These are phyloP conservation scores for Talaromyces funiculosus DNA, from an alignment of 2,329 filamentous ascomycete species.

Conservation along the genomic window DNA sequence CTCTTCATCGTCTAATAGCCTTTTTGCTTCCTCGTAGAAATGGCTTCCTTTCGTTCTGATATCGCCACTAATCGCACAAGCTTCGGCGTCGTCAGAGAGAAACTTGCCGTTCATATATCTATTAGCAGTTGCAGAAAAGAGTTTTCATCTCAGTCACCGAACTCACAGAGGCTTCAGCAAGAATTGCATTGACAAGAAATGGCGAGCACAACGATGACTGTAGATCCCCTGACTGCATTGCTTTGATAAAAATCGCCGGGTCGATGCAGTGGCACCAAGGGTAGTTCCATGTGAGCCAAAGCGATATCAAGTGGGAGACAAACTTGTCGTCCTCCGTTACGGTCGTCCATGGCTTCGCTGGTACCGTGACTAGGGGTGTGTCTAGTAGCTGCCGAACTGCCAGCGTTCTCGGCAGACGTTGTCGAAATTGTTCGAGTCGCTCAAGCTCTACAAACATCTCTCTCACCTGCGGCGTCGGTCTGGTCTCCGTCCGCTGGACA, in stretches of 20 bases:
- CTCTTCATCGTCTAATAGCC: conserved; percentile 32
- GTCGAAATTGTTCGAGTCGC: background rate
- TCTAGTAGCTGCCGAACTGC: conserved; percentile 16
- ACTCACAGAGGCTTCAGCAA: conserved; percentile 50
- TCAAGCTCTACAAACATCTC: background rate
- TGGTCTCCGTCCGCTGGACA: background rate
- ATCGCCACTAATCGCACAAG: conserved; percentile 24
- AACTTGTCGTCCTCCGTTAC: conserved; percentile 71
- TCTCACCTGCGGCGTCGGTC: background rate
- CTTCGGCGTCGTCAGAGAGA: conserved; percentile 32
- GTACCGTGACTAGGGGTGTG: conserved; percentile 29
- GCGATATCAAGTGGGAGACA: conserved; percentile 75
- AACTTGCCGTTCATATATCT: conserved; percentile 19
- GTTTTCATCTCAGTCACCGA: background rate
- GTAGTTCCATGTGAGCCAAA: conserved; percentile 95
- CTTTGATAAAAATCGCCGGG: conserved; percentile 64
- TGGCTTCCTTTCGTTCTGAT: conserved; percentile 26
- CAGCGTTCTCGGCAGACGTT: background rate
- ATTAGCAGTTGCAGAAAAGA: background rate
- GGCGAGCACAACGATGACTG: conserved; percentile 72
- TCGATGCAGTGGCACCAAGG: conserved; percentile 78
- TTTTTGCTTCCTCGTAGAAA: conserved; percentile 33
- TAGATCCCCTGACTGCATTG: conserved; percentile 30
- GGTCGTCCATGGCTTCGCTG: conserved; percentile 59
- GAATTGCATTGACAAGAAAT: conserved; percentile 79